These are phyloP conservation scores for Eimeria acervulina DNA, from an alignment of 169 alveolate species.

Conservation along the genomic window DNA sequence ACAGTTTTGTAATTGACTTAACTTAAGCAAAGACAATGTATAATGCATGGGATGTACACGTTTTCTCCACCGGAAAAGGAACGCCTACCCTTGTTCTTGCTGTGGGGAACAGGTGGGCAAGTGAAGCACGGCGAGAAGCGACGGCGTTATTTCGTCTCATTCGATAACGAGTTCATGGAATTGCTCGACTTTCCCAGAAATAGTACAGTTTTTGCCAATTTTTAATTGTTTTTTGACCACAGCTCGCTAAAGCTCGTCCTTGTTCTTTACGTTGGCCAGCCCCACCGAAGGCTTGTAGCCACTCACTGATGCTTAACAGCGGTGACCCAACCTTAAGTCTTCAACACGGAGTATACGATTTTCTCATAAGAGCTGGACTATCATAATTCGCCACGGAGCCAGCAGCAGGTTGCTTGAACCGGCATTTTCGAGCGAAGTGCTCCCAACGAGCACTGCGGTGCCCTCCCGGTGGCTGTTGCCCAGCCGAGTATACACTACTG, in stretches of 20 bases:
- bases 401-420: neutral
- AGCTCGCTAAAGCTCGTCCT: neutral
- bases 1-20: neutral
- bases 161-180: neutral
- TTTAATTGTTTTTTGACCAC: neutral
- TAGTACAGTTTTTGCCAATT: neutral
- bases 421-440: constrained; percentile 35
- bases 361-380: neutral
- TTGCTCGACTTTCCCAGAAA: neutral
- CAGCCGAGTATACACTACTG: constrained; percentile 5
- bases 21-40: neutral
- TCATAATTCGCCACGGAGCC: constrained; percentile 7
- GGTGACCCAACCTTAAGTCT: neutral
- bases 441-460: constrained; percentile 48
- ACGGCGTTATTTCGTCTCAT: neutral
- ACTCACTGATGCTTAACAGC: neutral
- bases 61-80: neutral
- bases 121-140: neutral
- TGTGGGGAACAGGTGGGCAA: constrained; percentile 55
- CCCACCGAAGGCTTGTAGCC: constrained; percentile 62
- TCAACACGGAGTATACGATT: neutral
- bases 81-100: neutral
- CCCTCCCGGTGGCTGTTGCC: constrained; percentile 45
- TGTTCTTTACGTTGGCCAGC: neutral
- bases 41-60: neutral